Conservation (phyloP, 1,284 basidiomycete genomes). For the Marasmius sp. region DNA sequence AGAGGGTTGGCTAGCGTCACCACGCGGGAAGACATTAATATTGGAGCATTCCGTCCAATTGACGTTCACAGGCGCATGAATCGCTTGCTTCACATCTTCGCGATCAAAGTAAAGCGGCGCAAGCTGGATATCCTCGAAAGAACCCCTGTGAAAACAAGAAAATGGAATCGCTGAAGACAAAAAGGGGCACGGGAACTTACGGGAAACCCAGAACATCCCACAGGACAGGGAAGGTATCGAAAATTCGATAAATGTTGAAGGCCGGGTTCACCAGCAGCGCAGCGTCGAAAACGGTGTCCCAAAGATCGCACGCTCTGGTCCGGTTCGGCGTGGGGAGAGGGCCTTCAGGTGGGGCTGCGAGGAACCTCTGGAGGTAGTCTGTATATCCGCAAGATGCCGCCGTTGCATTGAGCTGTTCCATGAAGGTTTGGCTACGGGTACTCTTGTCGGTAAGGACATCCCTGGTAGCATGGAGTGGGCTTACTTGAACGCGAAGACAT, state of each 20-base stretch:
- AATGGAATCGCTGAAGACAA: background rate
- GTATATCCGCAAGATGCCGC: conserved; percentile 62
- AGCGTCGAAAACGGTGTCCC: conserved; percentile 60
- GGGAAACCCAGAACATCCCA: conserved; percentile 82
- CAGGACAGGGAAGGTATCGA: conserved; percentile 58
- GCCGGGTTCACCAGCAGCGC: conserved; percentile 67
- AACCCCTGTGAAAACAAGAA: conserved; percentile 41
- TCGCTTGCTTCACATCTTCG: conserved; percentile 66
- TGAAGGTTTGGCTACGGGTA: conserved; percentile 53
- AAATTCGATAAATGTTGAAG: conserved; percentile 75
- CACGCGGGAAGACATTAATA: conserved; percentile 57
- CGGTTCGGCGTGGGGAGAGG: background rate
- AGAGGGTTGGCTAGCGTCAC: conserved; percentile 62
- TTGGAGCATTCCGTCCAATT: conserved; percentile 66
- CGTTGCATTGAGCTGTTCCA: conserved; percentile 53
- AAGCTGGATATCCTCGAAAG: conserved; percentile 50
- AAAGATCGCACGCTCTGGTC: conserved; percentile 60
- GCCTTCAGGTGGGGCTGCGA: background rate
- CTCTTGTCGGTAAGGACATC: background rate
- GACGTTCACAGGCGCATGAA: conserved; percentile 67
- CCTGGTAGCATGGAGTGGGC: conserved; percentile 16
- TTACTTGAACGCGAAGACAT: conserved; percentile 71
- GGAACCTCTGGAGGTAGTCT: conserved; percentile 41
- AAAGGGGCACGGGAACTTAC: conserved; percentile 32
- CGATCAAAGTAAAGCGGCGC: conserved; percentile 67